Conservation (phyloP, 345 rosid genomes). For the Psidium guajava region DNA sequence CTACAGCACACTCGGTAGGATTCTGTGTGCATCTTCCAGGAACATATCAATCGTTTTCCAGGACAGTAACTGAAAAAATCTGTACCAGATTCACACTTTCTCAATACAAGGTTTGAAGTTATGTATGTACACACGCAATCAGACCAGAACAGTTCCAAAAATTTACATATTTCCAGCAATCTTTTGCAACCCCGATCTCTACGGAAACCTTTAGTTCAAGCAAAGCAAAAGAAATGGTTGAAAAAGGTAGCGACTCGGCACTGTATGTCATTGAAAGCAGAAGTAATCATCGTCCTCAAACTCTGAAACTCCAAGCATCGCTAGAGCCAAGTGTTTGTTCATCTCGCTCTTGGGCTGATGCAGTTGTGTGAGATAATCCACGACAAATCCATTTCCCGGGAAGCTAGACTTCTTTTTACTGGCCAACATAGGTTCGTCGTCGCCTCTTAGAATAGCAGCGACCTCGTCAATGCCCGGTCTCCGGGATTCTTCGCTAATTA, state of each 20-base stretch:
- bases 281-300: slow-evolving; percentile 53
- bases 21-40: background rate
- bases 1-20: background rate
- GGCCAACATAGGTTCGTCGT: slow-evolving; percentile 24
- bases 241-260: background rate
- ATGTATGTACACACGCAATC: slow-evolving; percentile 24
- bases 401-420: slow-evolving; percentile 33
- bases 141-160: background rate
- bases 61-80: background rate
- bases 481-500: slow-evolving; percentile 56
- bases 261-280: slow-evolving; percentile 30
- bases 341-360: slow-evolving; percentile 68
- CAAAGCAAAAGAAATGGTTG: background rate
- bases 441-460: slow-evolving; percentile 47
- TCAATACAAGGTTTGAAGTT: background rate
- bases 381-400: slow-evolving; percentile 29
- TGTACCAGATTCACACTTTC: background rate
- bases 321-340: slow-evolving; percentile 77
- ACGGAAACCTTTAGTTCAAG: background rate
- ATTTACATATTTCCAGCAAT: background rate
- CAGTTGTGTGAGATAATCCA: slow-evolving; percentile 50
- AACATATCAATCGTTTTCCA: background rate
- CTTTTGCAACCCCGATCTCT: background rate
- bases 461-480: slow-evolving; percentile 57
- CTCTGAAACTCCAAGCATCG: slow-evolving; percentile 80